Conservation (phyloP, 306 rosid species). For the Vigna reflexopilosa region DNA sequence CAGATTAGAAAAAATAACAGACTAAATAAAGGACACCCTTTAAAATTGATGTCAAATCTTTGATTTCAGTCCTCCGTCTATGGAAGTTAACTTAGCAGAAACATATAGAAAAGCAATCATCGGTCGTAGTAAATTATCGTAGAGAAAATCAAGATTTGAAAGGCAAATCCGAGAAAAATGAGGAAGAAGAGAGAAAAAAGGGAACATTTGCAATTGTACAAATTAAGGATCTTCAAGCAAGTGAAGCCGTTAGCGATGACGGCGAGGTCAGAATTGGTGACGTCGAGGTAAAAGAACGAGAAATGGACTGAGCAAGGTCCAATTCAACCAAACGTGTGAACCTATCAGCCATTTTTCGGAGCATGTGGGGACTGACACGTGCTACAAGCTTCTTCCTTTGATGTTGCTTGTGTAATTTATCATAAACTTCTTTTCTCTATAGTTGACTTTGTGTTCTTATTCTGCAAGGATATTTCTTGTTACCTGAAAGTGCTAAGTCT, state of each 20-base stretch:
- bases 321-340: conserved; percentile 61
- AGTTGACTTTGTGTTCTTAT: no score
- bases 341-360: no score
- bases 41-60: no score
- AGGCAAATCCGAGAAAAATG: not conserved
- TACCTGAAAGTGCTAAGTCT: no score
- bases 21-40: no score
- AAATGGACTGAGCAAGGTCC: conserved; percentile 87
- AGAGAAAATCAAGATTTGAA: not conserved
- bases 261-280: conserved; percentile 79
- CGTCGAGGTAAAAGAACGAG: conserved; percentile 96
- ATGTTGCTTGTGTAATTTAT: no score
- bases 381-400: no score
- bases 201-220: conserved; percentile 82
- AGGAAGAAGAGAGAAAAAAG: no score
- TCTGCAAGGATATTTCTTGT: no score
- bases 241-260: conserved; percentile 77
- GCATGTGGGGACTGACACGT: no score
- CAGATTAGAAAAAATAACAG: not conserved
- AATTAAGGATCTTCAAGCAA: conserved; percentile 71
- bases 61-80: not conserved
- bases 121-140: not conserved
- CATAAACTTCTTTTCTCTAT: no score
- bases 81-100: not conserved
- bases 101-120: not conserved